These are phyloP conservation scores for Tetradesmus lagerheimii DNA, from an alignment of 139 green algal species.

Conservation along the genomic window DNA sequence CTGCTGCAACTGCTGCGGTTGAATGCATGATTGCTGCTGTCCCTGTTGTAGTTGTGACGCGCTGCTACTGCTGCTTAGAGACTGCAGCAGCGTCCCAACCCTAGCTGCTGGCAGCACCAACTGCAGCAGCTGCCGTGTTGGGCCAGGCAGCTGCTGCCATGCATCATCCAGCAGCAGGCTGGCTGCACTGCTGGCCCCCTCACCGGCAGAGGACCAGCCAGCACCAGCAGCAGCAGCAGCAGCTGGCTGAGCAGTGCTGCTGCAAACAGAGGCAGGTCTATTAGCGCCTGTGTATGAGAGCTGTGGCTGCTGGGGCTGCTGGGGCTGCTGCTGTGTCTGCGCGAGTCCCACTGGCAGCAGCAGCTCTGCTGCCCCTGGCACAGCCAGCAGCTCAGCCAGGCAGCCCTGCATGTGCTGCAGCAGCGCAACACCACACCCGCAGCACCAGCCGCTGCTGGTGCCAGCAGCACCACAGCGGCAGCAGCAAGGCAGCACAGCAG, in stretches of 20 bases:
- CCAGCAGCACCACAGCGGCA: background rate
- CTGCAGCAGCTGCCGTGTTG: background rate
- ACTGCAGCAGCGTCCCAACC: background rate
- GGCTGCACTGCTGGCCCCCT: background rate
- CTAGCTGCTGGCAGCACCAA: slow-evolving; percentile 17
- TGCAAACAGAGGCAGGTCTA: background rate
- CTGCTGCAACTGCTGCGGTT: background rate
- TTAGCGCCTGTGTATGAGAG: background rate
- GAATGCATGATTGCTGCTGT: background rate
- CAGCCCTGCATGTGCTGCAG: slow-evolving; percentile 46
- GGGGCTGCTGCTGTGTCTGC: background rate
- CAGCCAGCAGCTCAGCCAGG: slow-evolving; percentile 26
- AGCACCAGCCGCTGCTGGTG: slow-evolving; percentile 44
- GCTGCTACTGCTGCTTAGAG: slow-evolving; percentile 8
- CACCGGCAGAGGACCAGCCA: background rate
- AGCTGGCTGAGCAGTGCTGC: background rate
- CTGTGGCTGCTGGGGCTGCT: slow-evolving; percentile 21
- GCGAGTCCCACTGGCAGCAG: background rate
- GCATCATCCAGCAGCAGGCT: slow-evolving; percentile 9
- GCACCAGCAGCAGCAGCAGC: background rate
- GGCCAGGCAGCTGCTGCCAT: background rate
- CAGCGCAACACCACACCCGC: slow-evolving; percentile 42
- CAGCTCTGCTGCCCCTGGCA: slow-evolving; percentile 36
- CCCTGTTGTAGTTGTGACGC: background rate
- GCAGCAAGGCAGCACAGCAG: background rate